Evolutionary conservation across 2,329 filamentous ascomycete species (phyloP), one percentile per base, ranked within the genome.

Genomic region (Hymenoscyphus albidus): DNA sequence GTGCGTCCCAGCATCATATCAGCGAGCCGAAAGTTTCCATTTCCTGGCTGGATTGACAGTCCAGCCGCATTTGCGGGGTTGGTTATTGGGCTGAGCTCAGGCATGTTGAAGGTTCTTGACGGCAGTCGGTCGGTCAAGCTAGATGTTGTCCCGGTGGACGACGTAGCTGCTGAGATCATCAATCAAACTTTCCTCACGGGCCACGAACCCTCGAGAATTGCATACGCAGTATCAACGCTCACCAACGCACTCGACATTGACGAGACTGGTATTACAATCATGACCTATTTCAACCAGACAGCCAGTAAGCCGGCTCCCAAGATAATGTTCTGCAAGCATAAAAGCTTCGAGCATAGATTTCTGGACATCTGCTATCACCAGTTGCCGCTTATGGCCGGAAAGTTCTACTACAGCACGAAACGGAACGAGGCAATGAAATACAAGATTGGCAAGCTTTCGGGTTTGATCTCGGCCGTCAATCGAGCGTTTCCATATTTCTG

Each of bases 1-100:
- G 58, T 65, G 9, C 57, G 64, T 5, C 64, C 64, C 1, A 63
- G 61, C 16, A 63, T 65, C 16, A 63, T 65, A 14, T 63, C 61
- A 6, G 57, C 64, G n/a, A 65, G 61, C 48, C 58, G 38, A 22
- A 13, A 51, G 14, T 63, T 61, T 54, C 64, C 64, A 31, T 51
- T 48, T 13, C 64, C 64, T 4, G 64, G 64, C 14, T 65, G 64
- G 64, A 63, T 63, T 14, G 64, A 65, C 22, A 60, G 61, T 32
- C 16, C 32, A 7, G 61, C 61, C 10, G 61, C 61, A 27, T 63
- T 65, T 18, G 57, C 61, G 7, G 61, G 42, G 13, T 61, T 65
- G 22, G 48, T 65, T 10, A 48, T 58, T 22, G 22, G 27, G 13
- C 35, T 58, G 14, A 38, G 54, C 1, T 35, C 31, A 14, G 61